These are phyloP conservation scores for Ascochyta koolunga DNA, from an alignment of 2,329 filamentous ascomycete genomes.

Conservation along the genomic window DNA sequence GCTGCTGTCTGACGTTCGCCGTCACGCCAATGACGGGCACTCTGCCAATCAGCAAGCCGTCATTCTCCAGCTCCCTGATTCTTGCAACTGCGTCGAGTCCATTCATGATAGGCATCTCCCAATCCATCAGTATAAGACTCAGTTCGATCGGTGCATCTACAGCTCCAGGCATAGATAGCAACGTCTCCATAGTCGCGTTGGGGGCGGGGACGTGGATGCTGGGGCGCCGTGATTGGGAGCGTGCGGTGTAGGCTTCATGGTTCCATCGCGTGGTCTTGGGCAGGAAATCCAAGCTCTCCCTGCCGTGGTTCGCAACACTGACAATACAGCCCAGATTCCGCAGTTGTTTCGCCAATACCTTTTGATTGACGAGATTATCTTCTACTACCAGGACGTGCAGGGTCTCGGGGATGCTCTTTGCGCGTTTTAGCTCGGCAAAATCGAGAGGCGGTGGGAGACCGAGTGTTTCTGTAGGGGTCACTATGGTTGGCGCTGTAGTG, in stretches of 20 bases:
- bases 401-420: slow-evolving; percentile 13
- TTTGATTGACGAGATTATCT: slow-evolving; percentile 52
- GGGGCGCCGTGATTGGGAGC: neutral
- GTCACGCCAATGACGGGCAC: slow-evolving; percentile 45
- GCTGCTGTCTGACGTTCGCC: slow-evolving; percentile 43
- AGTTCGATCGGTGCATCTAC: slow-evolving; percentile 13
- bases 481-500: neutral
- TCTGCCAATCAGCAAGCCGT: slow-evolving; percentile 24
- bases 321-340: slow-evolving; percentile 46
- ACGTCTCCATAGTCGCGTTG: slow-evolving; percentile 10
- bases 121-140: slow-evolving; percentile 41
- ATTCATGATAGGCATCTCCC: slow-evolving; percentile 46
- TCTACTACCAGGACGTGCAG: slow-evolving; percentile 43
- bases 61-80: slow-evolving; percentile 34
- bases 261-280: slow-evolving; percentile 35
- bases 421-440: slow-evolving; percentile 13
- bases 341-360: slow-evolving; percentile 50
- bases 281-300: slow-evolving; percentile 46
- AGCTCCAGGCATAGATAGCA: neutral
- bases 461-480: slow-evolving; percentile 4
- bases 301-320: slow-evolving; percentile 47
- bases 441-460: slow-evolving; percentile 13
- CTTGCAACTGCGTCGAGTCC: slow-evolving; percentile 34
- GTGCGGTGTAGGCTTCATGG: neutral
- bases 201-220: slow-evolving; percentile 58